A percentile compares a stretch with the other conserved stretches of the same genome.
Evolutionary conservation across 148 eudicot genomes (phyloP).

Genomic region (Mesembryanthemum crystallinum): DNA sequence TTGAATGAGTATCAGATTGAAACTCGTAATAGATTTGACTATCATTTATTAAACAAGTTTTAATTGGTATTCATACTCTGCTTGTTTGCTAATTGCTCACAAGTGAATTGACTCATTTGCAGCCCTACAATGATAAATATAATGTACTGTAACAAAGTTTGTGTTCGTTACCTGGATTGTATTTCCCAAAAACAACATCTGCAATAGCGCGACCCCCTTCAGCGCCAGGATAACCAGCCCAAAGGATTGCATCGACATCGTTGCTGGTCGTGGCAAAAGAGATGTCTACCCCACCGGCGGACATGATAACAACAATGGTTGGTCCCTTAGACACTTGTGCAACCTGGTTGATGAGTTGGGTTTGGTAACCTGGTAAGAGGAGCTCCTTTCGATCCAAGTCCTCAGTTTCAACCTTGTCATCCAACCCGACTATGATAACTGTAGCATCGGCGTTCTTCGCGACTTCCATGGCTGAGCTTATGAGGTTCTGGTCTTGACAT

Average conservation of each 20-base stretch:
- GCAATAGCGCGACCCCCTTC: slow-evolving; percentile 41
- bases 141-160: neutral
- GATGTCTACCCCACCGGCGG: neutral
- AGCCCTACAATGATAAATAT: too few species aligned
- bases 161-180: slow-evolving; percentile 30
- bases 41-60: too few species aligned
- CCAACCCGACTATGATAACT: neutral
- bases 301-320: neutral
- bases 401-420: neutral
- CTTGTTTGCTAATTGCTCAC: too few species aligned
- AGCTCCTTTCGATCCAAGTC: neutral
- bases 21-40: too few species aligned
- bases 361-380: neutral
- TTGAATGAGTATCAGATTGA: too few species aligned
- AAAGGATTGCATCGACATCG: slow-evolving; percentile 30
- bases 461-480: neutral
- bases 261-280: neutral
- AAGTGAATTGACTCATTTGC: too few species aligned
- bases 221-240: slow-evolving; percentile 50
- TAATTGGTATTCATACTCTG: too few species aligned
- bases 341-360: neutral
- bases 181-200: slow-evolving; percentile 34
- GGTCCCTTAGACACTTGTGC: neutral
- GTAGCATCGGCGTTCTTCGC: neutral
- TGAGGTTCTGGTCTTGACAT: neutral